These are phyloP conservation scores for Neofusicoccum cordaticola DNA, from an alignment of 2,329 filamentous ascomycete species.

Conservation along the genomic window DNA sequence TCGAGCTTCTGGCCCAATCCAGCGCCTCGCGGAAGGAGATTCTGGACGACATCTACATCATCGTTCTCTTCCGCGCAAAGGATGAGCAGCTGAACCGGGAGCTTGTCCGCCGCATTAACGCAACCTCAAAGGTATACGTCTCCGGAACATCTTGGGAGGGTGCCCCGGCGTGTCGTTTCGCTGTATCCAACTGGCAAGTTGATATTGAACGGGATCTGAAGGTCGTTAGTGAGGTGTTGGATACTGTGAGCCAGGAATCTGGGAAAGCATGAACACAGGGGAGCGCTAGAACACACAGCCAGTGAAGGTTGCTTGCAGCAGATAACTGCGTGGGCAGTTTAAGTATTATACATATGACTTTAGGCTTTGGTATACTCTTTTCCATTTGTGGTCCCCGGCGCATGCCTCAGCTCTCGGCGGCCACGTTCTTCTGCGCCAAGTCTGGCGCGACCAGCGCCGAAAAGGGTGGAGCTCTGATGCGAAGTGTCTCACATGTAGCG, in stretches of 20 bases:
- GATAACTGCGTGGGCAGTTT: no score
- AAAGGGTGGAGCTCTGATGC: no score
- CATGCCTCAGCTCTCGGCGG: no score
- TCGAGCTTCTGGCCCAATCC: slow-evolving; percentile 61
- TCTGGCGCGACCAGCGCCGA: no score
- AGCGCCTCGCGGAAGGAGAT: slow-evolving; percentile 36
- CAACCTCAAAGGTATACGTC: slow-evolving; percentile 71
- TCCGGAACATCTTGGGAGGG: slow-evolving; percentile 78
- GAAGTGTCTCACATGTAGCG: no score
- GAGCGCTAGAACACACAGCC: no score
- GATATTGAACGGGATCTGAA: slow-evolving; percentile 64
- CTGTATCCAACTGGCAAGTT: slow-evolving; percentile 81
- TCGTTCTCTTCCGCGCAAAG: slow-evolving; percentile 75
- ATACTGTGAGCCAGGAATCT: slow-evolving; percentile 28
- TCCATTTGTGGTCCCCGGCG: no score
- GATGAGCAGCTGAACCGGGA: slow-evolving; percentile 61
- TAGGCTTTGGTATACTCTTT: no score
- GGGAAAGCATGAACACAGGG: neutral
- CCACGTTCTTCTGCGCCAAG: no score
- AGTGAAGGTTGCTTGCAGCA: no score
- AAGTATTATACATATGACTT: no score
- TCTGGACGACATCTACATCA: slow-evolving; percentile 60
- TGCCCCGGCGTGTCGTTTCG: slow-evolving; percentile 72
- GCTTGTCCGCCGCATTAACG: slow-evolving; percentile 72
- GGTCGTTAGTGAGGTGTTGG: slow-evolving; percentile 64